Conservation (phyloP, 768 basidiomycete species). For the Cyathus striatus region DNA sequence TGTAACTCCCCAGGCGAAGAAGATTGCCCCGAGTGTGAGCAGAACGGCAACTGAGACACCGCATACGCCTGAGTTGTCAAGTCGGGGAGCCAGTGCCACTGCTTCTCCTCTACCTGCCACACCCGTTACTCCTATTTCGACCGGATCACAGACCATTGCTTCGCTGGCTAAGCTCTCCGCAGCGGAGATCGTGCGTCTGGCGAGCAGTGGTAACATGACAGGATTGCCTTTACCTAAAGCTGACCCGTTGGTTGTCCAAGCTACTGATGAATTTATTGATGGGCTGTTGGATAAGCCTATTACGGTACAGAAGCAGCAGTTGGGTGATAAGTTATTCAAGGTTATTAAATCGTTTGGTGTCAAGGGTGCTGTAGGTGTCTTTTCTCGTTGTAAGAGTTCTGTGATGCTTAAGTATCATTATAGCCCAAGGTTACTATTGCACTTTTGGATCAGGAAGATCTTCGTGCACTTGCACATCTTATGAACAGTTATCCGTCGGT, state of each 20-base stretch:
- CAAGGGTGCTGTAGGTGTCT: slow-evolving; percentile 62
- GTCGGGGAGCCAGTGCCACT: slow-evolving; percentile 65
- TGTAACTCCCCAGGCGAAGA: slow-evolving; percentile 64
- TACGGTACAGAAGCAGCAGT: slow-evolving; percentile 67
- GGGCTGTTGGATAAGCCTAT: slow-evolving; percentile 47
- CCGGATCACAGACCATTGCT: slow-evolving; percentile 51
- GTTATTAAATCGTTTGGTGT: slow-evolving; percentile 77
- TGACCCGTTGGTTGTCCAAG: slow-evolving; percentile 62
- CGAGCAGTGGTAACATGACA: slow-evolving; percentile 40
- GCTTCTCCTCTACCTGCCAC: slow-evolving; percentile 68
- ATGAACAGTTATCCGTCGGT: slow-evolving; percentile 84
- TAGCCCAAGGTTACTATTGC: slow-evolving; percentile 83
- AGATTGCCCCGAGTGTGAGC: slow-evolving; percentile 34
- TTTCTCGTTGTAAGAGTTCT: no score
- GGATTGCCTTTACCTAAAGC: slow-evolving; percentile 62
- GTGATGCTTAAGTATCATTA: no score
- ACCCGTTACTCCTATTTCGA: slow-evolving; percentile 26
- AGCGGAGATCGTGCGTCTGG: slow-evolving; percentile 66
- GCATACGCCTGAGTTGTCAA: slow-evolving; percentile 73
- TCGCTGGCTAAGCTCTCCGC: slow-evolving; percentile 73
- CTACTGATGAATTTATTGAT: slow-evolving; percentile 73
- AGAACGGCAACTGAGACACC: slow-evolving; percentile 49
- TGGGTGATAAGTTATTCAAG: slow-evolving; percentile 73
- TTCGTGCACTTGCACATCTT: slow-evolving; percentile 77
- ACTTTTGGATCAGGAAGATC: slow-evolving; percentile 80